Base-by-base conservation (phyloP, 2,329 filamentous ascomycete species). In the Hirsutella thompsonii region DNA sequence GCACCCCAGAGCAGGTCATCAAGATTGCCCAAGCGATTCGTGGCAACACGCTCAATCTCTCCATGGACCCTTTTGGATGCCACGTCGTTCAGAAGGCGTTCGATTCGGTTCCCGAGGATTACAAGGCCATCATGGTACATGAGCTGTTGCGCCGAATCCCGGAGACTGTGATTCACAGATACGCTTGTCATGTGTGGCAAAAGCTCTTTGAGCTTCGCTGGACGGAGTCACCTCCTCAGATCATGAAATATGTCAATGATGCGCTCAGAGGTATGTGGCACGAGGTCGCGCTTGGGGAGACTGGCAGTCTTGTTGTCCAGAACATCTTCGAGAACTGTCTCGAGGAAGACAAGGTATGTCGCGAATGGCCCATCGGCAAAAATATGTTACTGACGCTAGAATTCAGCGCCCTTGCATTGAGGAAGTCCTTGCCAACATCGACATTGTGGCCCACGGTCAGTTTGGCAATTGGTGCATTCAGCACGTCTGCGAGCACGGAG, bases 401-500 rank as follows among this genome's bases (percentile, higher is more conserved):
- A 26, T 38, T 41, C 50, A 94, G 89, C 88, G 93, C 45, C 89
- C 89, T 36, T 95, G 92, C 56, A 94, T 98, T 56, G 89, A 94
- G 60, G 92, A 98, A 61, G 92, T 98, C 32, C 76, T 98, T 42
- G 77, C 76, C 45, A 95, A 92, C 58, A 94, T 98, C 52, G 88
- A 98, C 63, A 84, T 94, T 46, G 88, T 98, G 55, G 85, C 92
- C 44, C 90, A 95, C 59, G 92, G 92, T 20, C 92, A 98, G 59
- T 98, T 98, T 57, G 92, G 92, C 42, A 98, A 98, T 60, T 98
- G 92, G 92, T 98, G 92, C 67, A 96, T 98, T 54, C 92, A 98
- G 65, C 92, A 98, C 63, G 88, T 98, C 53, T 98, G 92, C 63
- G 92, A 98, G 62, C 92, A 98, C 57, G 90, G 93, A 39, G 83